These are phyloP conservation scores for Moniliophthora roreri DNA, from an alignment of 1,284 basidiomycete genomes.

Conservation along the genomic window DNA sequence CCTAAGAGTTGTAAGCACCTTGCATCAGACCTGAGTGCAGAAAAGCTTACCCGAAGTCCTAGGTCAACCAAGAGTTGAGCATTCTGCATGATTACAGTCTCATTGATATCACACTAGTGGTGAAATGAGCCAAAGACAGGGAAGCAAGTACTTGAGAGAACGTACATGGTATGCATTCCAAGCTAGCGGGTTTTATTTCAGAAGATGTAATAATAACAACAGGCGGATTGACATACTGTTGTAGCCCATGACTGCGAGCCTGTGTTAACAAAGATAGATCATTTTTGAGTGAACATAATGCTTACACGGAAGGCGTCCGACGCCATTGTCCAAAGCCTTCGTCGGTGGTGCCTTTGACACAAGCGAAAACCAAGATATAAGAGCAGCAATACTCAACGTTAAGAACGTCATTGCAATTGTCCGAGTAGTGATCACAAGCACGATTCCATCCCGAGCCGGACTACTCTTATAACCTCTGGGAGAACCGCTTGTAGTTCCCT, in stretches of 20 bases:
- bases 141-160: slow-evolving; percentile 1
- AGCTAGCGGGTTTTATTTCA: slow-evolving; percentile 29
- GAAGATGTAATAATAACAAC: not conserved
- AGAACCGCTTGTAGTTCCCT: not conserved
- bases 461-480: not conserved
- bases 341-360: slow-evolving; percentile 4
- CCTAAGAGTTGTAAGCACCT: slow-evolving; percentile 29
- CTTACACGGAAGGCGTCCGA: slow-evolving; percentile 41
- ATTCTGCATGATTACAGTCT: slow-evolving; percentile 46
- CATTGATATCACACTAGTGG: slow-evolving; percentile 53
- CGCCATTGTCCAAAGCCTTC: slow-evolving; percentile 21
- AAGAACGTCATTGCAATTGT: slow-evolving; percentile 18
- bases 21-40: not conserved
- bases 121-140: not conserved
- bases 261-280: slow-evolving; percentile 5
- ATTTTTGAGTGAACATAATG: not conserved
- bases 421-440: slow-evolving; percentile 16
- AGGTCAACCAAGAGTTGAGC: slow-evolving; percentile 46
- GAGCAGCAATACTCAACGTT: slow-evolving; percentile 13
- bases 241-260: slow-evolving; percentile 43
- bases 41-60: slow-evolving; percentile 37
- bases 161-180: slow-evolving; percentile 62
- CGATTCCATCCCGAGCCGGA: not conserved
- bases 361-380: slow-evolving; percentile 17
- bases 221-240: slow-evolving; percentile 37